Conservation (phyloP, 1,284 basidiomycete species). For the Puccinia triticina region DNA sequence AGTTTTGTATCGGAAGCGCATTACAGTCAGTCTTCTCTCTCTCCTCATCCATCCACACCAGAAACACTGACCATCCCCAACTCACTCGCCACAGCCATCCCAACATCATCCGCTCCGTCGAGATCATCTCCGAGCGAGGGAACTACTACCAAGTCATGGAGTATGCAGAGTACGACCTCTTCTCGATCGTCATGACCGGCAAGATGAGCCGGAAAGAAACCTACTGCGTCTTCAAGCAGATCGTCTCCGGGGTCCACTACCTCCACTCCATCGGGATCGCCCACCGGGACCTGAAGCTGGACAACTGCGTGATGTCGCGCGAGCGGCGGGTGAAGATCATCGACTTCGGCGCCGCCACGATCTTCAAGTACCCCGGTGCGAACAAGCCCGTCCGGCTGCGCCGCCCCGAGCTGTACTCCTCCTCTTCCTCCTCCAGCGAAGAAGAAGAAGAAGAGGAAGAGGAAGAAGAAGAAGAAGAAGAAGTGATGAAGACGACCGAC, state of each 20-base stretch:
- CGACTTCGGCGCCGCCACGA: constrained; percentile 98
- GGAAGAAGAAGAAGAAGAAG: neutral
- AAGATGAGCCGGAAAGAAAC: constrained; percentile 98
- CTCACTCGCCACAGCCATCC: constrained; percentile 73
- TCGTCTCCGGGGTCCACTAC: constrained; percentile 96
- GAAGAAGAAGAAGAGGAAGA: constrained; percentile 54
- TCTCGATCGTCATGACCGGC: constrained; percentile 98
- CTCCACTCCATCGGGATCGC: constrained; percentile 96
- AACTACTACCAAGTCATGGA: constrained; percentile 99
- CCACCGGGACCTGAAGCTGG: constrained; percentile 97
- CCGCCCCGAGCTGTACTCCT: constrained; percentile 56
- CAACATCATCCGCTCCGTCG: constrained; percentile 97
- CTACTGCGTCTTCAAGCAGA: constrained; percentile 98
- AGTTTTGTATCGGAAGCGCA: constrained; percentile 72
- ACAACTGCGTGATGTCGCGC: constrained; percentile 98
- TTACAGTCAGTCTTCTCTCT: constrained; percentile 28
- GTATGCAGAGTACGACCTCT: constrained; percentile 96
- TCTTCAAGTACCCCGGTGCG: constrained; percentile 92
- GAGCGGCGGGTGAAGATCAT: constrained; percentile 97
- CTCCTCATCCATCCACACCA: constrained; percentile 66
- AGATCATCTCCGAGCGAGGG: constrained; percentile 96
- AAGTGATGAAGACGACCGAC: constrained; percentile 77
- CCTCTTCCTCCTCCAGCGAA: constrained; percentile 26
- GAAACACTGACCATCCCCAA: too few relatives aligned
- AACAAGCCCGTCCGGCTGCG: constrained; percentile 22